Conservation (phyloP, 163 green algal species). For the Scenedesmus sp. region DNA sequence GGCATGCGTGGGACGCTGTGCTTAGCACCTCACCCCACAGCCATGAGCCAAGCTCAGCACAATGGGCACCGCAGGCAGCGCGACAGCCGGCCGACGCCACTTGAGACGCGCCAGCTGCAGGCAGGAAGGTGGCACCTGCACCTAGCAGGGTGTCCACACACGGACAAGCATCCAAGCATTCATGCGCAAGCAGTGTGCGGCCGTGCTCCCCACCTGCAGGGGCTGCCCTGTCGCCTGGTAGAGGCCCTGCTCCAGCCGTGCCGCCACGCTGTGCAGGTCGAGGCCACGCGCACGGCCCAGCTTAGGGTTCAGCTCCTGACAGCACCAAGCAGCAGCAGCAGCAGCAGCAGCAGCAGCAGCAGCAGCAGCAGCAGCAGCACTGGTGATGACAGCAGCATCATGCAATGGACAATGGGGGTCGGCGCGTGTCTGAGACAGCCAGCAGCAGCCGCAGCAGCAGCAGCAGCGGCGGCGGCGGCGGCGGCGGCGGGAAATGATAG, state of each 20-base stretch:
- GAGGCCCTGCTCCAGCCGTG: conserved; percentile 24
- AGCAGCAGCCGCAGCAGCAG: background rate
- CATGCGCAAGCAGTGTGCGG: background rate
- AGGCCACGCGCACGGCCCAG: conserved; percentile 30
- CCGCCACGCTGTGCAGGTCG: conserved; percentile 67
- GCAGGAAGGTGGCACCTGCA: too few species aligned
- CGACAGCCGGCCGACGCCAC: background rate
- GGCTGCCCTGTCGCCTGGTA: background rate
- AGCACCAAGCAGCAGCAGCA: background rate
- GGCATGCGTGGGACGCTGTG: too few species aligned
- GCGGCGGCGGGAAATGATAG: too few species aligned
- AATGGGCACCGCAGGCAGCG: too few species aligned
- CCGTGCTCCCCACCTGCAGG: background rate
- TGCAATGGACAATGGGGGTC: background rate
- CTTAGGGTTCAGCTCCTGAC: conserved; percentile 47
- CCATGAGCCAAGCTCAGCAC: too few species aligned
- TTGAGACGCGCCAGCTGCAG: too few species aligned
- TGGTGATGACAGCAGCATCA: too few species aligned
- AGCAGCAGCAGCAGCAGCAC: too few species aligned
- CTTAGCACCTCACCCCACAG: too few species aligned
- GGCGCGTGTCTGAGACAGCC: background rate
- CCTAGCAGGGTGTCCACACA: too few species aligned
- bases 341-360: too few species aligned
- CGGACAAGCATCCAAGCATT: background rate
- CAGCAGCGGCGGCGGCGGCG: background rate